Evolutionary conservation across 2,329 filamentous ascomycete species (phyloP).

Genomic region (Plectosphaerella plurivora): DNA sequence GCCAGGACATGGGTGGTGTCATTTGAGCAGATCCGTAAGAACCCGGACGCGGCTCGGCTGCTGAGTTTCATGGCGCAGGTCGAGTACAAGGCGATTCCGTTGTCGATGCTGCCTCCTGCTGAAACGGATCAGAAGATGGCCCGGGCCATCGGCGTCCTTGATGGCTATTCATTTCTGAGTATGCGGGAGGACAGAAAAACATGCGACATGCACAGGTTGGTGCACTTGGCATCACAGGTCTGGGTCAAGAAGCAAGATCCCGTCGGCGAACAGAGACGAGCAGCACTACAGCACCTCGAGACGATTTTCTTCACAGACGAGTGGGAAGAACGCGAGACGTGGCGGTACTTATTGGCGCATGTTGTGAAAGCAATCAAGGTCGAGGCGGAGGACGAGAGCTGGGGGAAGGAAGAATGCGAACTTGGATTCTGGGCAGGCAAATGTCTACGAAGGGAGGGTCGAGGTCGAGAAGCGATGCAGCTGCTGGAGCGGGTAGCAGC

Average conservation of each 20-base stretch:
- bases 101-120: conserved; percentile 20
- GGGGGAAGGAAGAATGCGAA: background rate
- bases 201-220: conserved; percentile 31
- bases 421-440: background rate
- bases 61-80: conserved; percentile 34
- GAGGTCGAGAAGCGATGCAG: too few relatives aligned
- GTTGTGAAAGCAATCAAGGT: background rate
- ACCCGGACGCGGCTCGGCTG: conserved; percentile 25
- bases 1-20: conserved; percentile 35
- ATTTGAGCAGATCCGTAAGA: conserved; percentile 28
- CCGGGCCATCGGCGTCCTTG: conserved; percentile 24
- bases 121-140: conserved; percentile 13
- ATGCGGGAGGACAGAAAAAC: conserved; percentile 15
- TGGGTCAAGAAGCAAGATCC: conserved; percentile 18
- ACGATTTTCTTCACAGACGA: background rate
- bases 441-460: background rate
- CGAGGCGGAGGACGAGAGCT: background rate
- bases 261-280: background rate
- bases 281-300: conserved; percentile 1
- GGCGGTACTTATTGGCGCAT: conserved; percentile 1
- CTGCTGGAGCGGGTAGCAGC: too few relatives aligned
- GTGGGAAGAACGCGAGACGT: conserved; percentile 4
- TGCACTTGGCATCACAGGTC: conserved; percentile 23
- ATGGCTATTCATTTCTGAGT: conserved; percentile 25
- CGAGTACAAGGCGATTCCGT: conserved; percentile 31